These are phyloP conservation scores for Penicillium crustosum DNA, from an alignment of 2,329 filamentous ascomycete genomes.

Conservation along the genomic window DNA sequence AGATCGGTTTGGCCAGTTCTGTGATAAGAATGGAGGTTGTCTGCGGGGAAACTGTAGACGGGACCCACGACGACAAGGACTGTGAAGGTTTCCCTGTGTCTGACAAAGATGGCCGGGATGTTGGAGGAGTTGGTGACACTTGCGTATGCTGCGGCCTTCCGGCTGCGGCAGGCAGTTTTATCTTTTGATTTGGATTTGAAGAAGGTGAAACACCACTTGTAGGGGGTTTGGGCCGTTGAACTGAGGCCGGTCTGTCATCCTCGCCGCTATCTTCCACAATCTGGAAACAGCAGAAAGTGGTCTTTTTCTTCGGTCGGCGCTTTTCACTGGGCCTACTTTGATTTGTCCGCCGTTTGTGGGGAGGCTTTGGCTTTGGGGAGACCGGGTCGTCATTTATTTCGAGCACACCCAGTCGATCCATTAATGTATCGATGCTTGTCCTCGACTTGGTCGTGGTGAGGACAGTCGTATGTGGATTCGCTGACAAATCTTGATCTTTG, in stretches of 20 bases:
- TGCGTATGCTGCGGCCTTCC: slow-evolving; percentile 9
- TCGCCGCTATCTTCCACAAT: slow-evolving; percentile 29
- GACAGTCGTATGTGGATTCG: slow-evolving; percentile 16
- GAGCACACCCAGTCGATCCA: slow-evolving; percentile 74
- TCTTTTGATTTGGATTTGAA: slow-evolving; percentile 9
- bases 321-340: slow-evolving; percentile 16
- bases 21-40: slow-evolving; percentile 69
- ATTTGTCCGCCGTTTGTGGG: slow-evolving; percentile 3
- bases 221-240: slow-evolving; percentile 17
- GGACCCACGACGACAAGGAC: slow-evolving; percentile 66
- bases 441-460: slow-evolving; percentile 59
- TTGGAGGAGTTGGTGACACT: slow-evolving; percentile 13
- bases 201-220: slow-evolving; percentile 6
- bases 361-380: slow-evolving; percentile 7
- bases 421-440: slow-evolving; percentile 82
- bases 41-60: slow-evolving; percentile 63
- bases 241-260: slow-evolving; percentile 27
- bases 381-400: slow-evolving; percentile 53
- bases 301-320: slow-evolving; percentile 21
- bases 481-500: slow-evolving; percentile 70
- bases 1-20: slow-evolving; percentile 75
- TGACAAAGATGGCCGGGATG: slow-evolving; percentile 15
- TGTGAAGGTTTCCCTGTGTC: slow-evolving; percentile 27
- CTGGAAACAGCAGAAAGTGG: slow-evolving; percentile 36
- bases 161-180: neutral